A percentile compares a stretch with the other conserved stretches of the same genome.
Evolutionary conservation across 1,284 basidiomycete genomes (phyloP).

Genomic region (Ceratobasidium papillatum): DNA sequence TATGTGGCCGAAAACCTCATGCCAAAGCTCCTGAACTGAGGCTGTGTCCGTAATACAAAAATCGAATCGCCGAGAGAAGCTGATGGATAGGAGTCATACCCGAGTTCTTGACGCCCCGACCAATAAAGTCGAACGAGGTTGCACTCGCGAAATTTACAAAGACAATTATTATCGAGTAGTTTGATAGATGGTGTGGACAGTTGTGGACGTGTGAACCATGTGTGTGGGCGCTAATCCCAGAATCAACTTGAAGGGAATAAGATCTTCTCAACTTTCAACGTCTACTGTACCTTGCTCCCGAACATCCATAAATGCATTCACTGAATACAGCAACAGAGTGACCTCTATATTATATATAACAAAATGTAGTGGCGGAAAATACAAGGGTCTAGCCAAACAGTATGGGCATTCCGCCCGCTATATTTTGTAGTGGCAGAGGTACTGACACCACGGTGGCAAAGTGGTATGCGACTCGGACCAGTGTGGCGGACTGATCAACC

Average conservation of each 20-base stretch:
- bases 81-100: neutral
- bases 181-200: too few relatives aligned
- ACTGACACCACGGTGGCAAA: too few relatives aligned
- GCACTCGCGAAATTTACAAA: neutral
- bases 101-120: neutral
- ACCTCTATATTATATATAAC: too few relatives aligned
- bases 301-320: neutral
- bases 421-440: too few relatives aligned
- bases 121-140: neutral
- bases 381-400: conserved; percentile 63
- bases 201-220: neutral
- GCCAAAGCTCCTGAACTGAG: neutral
- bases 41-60: neutral
- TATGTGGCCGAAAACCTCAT: neutral
- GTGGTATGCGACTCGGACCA: conserved; percentile 70
- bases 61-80: neutral
- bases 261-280: neutral
- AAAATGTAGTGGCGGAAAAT: conserved; percentile 93
- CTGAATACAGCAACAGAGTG: too few relatives aligned
- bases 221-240: conserved; percentile 21
- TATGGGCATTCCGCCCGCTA: too few relatives aligned
- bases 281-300: neutral
- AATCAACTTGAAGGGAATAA: neutral
- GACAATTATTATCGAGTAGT: too few relatives aligned
- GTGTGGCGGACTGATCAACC: conserved; percentile 95